Evolutionary conservation across 352 stramenopile genomes (phyloP).

Genomic region (Globisporangium recalcitrans): DNA sequence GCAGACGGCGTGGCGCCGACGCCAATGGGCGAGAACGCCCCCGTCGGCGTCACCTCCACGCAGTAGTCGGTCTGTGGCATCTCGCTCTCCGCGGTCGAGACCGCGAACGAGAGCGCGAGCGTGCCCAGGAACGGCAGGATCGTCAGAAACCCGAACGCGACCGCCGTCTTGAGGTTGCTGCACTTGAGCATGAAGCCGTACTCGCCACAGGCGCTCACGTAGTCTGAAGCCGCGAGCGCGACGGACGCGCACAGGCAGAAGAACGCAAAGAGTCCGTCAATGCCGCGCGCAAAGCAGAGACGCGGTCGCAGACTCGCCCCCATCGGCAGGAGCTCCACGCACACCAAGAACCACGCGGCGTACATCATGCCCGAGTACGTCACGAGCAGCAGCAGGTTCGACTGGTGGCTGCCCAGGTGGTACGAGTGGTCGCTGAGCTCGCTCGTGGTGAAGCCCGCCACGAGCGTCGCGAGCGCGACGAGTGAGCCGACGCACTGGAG

Average conservation of each 20-base stretch:
- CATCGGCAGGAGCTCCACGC: constrained; percentile 33
- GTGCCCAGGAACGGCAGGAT: constrained; percentile 26
- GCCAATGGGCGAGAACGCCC: constrained; percentile 13
- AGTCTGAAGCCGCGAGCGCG: constrained; percentile 23
- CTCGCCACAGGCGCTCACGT: constrained; percentile 27
- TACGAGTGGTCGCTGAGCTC: constrained; percentile 9
- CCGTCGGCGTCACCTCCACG: constrained; percentile 19
- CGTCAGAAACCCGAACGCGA: constrained; percentile 32
- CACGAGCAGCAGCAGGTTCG: constrained; percentile 22
- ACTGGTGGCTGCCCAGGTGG: constrained; percentile 15
- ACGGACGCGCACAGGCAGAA: constrained; percentile 27
- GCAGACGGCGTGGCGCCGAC: constrained; percentile 16
- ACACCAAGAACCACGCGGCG: constrained; percentile 20
- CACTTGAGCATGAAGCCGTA: constrained; percentile 32
- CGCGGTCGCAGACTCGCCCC: constrained; percentile 18
- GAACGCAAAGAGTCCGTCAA: constrained; percentile 25
- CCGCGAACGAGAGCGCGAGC: constrained; percentile 31
- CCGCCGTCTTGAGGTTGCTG: constrained; percentile 31
- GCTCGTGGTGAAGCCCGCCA: constrained; percentile 9
- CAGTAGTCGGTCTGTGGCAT: constrained; percentile 9
- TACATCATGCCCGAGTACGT: constrained; percentile 27
- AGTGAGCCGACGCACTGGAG: constrained; percentile 29
- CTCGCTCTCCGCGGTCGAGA: background rate
- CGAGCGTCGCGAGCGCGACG: constrained; percentile 16
- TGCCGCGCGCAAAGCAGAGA: constrained; percentile 20